Evolutionary conservation across 495 filamentous ascomycete species (phyloP), one percentile per base, ranked within the genome.

Genomic region (Aspergillus sclerotiicarbonarius): DNA sequence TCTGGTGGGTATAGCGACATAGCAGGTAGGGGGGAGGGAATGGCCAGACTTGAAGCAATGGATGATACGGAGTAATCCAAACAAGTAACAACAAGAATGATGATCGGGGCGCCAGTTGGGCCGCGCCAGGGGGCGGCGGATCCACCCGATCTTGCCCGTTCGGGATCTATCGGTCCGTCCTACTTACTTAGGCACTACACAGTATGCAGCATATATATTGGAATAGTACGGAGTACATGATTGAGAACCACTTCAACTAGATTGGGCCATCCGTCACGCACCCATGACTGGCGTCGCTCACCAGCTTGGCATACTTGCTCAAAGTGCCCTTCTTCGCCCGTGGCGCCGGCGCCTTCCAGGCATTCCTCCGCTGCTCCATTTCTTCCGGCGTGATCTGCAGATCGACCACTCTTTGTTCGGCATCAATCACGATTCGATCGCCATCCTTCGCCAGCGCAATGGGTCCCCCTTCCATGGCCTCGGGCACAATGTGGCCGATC

Each of bases 271-370:
- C 79, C 25, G 79, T 81, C 59, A 81, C 71, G 59, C 74, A 82
- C 58, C 87, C 87, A 60, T 85, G 82, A 74, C 84, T 87, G 46
- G 87, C 87, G 78, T 89, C 86, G 21, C 81, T 79, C n/a, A 90
- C 87, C 54, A 80, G 72, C 56, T 69, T 63, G 60, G 88, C 90
- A 76, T 97, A 98, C 78, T 98, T 98, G n/a, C 89, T 92, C 69
- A 98, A 70, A 33, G 85, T 89, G 30, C 93, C 93, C 31, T 92
- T 82, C 68, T 55, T 66, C 25, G 31, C 75, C 68, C 31, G 63
- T 71, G 37, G 56, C 64, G 62, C 73, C 70, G 63, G 62, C 64
- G 68, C 69, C 56, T 76, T 72, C 76, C 93, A 78, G 53, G 82
- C 83, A 70, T 85, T 81, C 67, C 82, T 81, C 56, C 92, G 76